These are phyloP conservation scores for Fusarium mangiferae DNA, from an alignment of 2,329 filamentous ascomycete genomes.

Conservation along the genomic window DNA sequence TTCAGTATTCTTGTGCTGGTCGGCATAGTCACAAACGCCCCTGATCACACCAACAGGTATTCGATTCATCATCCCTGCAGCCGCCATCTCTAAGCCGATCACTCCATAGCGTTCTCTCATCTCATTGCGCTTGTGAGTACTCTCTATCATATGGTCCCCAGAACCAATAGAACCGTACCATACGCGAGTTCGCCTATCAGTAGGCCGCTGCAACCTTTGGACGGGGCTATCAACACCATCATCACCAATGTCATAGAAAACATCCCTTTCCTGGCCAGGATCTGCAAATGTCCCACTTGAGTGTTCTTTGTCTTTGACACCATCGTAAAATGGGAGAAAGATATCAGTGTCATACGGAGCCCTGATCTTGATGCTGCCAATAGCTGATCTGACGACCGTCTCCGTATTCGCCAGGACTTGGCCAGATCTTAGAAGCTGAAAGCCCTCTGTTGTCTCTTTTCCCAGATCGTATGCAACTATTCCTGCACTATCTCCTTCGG, in stretches of 20 bases:
- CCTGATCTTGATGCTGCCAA: constrained; percentile 45
- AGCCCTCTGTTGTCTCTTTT: constrained; percentile 44
- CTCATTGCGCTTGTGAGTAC: not conserved
- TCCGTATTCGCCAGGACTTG: constrained; percentile 44
- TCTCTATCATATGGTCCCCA: not conserved
- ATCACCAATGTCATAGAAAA: constrained; percentile 22
- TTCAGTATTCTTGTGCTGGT: not conserved
- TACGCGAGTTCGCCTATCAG: not conserved
- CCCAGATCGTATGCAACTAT: constrained; percentile 50
- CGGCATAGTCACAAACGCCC: not conserved
- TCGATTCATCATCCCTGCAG: not conserved
- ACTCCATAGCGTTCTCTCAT: not conserved
- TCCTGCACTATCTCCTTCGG: constrained; percentile 37
- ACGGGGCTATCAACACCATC: not conserved
- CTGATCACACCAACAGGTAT: not conserved
- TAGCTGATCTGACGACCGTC: constrained; percentile 48
- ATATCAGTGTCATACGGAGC: constrained; percentile 34
- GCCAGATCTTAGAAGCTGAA: constrained; percentile 42
- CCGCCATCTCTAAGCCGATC: not conserved
- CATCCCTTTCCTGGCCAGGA: constrained; percentile 46
- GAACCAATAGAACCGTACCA: not conserved
- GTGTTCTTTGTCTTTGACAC: constrained; percentile 41
- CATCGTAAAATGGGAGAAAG: constrained; percentile 41
- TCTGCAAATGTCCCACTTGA: constrained; percentile 43
- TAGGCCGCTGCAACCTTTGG: not conserved